Conservation (phyloP, 768 basidiomycete species). For the Boletus vinaceobasis region DNA sequence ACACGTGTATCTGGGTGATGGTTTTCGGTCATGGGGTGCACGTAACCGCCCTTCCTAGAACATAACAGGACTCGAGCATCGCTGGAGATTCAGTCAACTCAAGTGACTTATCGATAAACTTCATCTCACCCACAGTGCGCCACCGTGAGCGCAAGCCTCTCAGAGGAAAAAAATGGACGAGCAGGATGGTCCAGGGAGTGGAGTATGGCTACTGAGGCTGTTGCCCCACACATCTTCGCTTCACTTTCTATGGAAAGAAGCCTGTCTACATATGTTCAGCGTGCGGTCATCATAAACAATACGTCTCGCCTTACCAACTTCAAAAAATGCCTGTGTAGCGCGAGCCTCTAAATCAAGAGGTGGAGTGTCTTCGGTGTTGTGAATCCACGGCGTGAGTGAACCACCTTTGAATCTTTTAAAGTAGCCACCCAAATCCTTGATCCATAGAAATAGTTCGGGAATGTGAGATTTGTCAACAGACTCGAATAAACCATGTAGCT, state of each 20-base stretch:
- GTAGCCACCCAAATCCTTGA: conserved; percentile 82
- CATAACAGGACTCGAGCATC: conserved; percentile 89
- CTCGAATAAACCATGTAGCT: conserved; percentile 83
- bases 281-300: conserved; percentile 1
- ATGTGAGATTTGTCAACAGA: conserved; percentile 67
- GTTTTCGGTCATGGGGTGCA: conserved; percentile 86
- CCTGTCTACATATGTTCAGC: conserved; percentile 49
- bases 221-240: conserved; percentile 80
- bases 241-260: conserved; percentile 64
- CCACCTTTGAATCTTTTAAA: conserved; percentile 88
- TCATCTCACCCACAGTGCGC: conserved; percentile 83
- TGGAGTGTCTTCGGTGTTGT: conserved; percentile 27
- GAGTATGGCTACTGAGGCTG: conserved; percentile 86
- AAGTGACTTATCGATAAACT: background rate
- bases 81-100: conserved; percentile 38
- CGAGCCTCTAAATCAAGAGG: conserved; percentile 78
- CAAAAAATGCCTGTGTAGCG: conserved; percentile 82
- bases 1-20: conserved; percentile 93
- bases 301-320: conserved; percentile 45
- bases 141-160: conserved; percentile 74
- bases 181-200: conserved; percentile 83
- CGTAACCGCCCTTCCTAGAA: conserved; percentile 65
- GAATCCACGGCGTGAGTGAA: conserved; percentile 64
- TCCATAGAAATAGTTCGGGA: conserved; percentile 72
- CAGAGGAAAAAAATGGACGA: conserved; percentile 78